Conservation (phyloP, 495 filamentous ascomycete genomes). For the Xylaria bambusicola region DNA sequence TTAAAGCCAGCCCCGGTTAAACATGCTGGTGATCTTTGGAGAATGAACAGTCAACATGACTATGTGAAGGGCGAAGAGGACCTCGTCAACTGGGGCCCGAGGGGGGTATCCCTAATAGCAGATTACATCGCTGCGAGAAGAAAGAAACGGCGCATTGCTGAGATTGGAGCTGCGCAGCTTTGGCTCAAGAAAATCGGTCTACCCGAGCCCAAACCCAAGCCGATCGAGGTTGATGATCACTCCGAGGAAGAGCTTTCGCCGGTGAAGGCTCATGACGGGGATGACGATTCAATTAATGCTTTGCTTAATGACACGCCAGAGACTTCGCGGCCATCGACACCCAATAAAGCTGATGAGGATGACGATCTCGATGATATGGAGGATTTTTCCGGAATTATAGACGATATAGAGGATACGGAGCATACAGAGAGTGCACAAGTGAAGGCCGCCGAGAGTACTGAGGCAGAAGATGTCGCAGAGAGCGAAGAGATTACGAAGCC, state of each 20-base stretch:
- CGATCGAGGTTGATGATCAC: constrained; percentile 30
- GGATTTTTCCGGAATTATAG: too few relatives aligned
- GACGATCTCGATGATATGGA: constrained; percentile 17
- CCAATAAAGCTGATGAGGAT: constrained; percentile 22
- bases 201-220: constrained; percentile 26
- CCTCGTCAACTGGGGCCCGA: constrained; percentile 78
- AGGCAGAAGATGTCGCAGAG: too few relatives aligned
- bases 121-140: constrained; percentile 76
- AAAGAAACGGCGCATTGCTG: constrained; percentile 67
- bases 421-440: constrained; percentile 4
- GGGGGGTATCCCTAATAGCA: constrained; percentile 81
- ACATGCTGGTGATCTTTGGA: constrained; percentile 89
- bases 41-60: constrained; percentile 91
- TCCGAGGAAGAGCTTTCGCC: constrained; percentile 45
- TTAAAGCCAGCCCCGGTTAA: constrained; percentile 89
- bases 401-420: constrained; percentile 17
- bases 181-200: constrained; percentile 58
- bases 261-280: constrained; percentile 27
- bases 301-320: constrained; percentile 50
- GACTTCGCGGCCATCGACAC: constrained; percentile 37
- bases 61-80: constrained; percentile 95
- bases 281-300: constrained; percentile 35
- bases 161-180: constrained; percentile 77
- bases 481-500: constrained; percentile 13
- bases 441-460: constrained; percentile 6